These are phyloP conservation scores for Candida xyloterini DNA, from an alignment of 805 yeast genomes.

Conservation along the genomic window DNA sequence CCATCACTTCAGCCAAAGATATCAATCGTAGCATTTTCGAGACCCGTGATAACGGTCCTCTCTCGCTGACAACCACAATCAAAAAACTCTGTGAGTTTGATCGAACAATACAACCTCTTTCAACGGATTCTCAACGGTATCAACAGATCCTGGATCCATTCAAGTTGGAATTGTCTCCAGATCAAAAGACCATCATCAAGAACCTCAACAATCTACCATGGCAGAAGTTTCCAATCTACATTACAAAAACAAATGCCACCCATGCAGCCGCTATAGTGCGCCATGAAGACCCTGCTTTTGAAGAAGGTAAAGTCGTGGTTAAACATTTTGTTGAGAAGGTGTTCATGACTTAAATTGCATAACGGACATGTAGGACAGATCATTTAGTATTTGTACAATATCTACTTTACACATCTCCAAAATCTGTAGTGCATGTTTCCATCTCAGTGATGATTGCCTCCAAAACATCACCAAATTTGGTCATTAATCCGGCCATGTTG, in stretches of 20 bases:
- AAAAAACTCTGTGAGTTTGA: constrained; percentile 28
- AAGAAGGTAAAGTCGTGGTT: constrained; percentile 68
- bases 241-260: constrained; percentile 60
- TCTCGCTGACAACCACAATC: constrained; percentile 27
- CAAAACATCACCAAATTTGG: constrained; percentile 26
- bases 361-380: neutral
- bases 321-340: constrained; percentile 57
- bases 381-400: too few species aligned
- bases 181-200: constrained; percentile 51
- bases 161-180: constrained; percentile 36
- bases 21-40: constrained; percentile 24
- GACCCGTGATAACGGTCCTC: constrained; percentile 29
- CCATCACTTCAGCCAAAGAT: constrained; percentile 40
- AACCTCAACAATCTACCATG: constrained; percentile 60
- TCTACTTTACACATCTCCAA: neutral
- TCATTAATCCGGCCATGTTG: constrained; percentile 25
- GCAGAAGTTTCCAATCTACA: constrained; percentile 69
- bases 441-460: constrained; percentile 32
- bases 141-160: constrained; percentile 24
- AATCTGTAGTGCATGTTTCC: neutral
- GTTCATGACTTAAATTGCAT: constrained; percentile 21
- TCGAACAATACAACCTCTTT: constrained; percentile 15
- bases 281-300: constrained; percentile 49
- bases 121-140: constrained; percentile 11
- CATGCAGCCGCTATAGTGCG: constrained; percentile 84